Conservation (phyloP, 306 rosid species). For the Bauhinia variegata region DNA sequence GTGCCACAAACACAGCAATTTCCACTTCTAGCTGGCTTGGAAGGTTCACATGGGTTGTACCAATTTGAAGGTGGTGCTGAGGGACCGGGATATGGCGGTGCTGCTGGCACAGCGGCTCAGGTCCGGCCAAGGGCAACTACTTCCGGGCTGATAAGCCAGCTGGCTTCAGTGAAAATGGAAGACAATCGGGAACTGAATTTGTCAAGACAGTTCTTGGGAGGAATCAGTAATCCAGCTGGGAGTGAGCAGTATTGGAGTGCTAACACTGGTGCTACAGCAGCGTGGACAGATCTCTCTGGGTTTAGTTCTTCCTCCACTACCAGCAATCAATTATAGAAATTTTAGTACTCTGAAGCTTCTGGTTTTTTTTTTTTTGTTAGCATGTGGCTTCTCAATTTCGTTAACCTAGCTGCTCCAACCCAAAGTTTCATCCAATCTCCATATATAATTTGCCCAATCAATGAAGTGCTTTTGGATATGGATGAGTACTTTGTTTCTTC, state of each 20-base stretch:
- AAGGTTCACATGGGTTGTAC: conserved; percentile 49
- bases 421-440: conserved; percentile 19
- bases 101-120: conserved; percentile 17
- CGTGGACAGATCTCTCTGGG: conserved; percentile 71
- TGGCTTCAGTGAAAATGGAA: conserved; percentile 70
- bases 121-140: conserved; percentile 46
- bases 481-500: conserved; percentile 33
- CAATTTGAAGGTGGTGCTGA: conserved; percentile 42
- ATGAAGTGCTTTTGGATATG: conserved; percentile 28
- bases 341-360: conserved; percentile 34
- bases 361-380: conserved; percentile 24
- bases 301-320: conserved; percentile 62
- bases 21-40: conserved; percentile 63
- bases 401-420: conserved; percentile 19
- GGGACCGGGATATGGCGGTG: conserved; percentile 34
- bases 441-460: conserved; percentile 13
- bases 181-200: conserved; percentile 53
- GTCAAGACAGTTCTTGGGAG: conserved; percentile 73
- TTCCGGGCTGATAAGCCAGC: conserved; percentile 40
- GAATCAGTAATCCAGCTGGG: conserved; percentile 40
- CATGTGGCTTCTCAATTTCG: conserved; percentile 38
- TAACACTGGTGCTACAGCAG: conserved; percentile 32
- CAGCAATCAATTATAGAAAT: conserved; percentile 46
- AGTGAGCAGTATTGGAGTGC: conserved; percentile 62
- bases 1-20: conserved; percentile 63